Conservation (phyloP, 202 grass and related monocot genomes). For the Musa balbisiana region DNA sequence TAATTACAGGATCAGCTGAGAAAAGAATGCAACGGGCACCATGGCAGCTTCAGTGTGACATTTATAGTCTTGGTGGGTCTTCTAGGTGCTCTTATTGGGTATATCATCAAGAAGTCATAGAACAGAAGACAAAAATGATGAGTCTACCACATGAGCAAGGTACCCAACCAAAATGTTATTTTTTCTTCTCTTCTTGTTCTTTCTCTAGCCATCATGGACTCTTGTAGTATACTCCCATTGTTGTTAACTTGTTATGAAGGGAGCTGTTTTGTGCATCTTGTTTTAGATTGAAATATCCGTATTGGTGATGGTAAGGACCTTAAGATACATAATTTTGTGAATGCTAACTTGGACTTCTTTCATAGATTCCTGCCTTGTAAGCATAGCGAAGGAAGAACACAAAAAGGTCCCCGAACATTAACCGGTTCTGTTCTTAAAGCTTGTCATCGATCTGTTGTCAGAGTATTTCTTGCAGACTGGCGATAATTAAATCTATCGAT, state of each 20-base stretch:
- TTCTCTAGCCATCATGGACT: not conserved
- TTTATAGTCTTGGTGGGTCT: slow-evolving; percentile 65
- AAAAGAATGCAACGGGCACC: slow-evolving; percentile 47
- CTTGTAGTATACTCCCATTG: not conserved
- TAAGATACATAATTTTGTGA: not conserved
- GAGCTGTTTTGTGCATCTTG: not conserved
- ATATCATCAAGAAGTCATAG: slow-evolving; percentile 78
- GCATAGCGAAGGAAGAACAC: not conserved
- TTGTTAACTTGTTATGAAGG: too few species aligned
- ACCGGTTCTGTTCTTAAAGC: too few species aligned
- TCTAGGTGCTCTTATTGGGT: slow-evolving; percentile 59
- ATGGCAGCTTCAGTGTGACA: slow-evolving; percentile 53
- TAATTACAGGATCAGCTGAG: slow-evolving; percentile 61
- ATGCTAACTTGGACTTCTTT: not conserved
- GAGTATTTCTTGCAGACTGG: too few species aligned
- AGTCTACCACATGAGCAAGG: not conserved
- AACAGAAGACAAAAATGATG: not conserved
- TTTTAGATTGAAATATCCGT: not conserved
- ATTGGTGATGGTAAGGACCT: not conserved
- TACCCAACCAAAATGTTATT: not conserved
- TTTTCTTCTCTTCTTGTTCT: not conserved
- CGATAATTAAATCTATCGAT: too few species aligned
- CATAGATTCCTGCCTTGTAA: not conserved
- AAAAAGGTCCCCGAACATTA: too few species aligned
- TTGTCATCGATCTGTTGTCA: too few species aligned